Evolutionary conservation across 1,139 yeast species (phyloP), one percentile per base, ranked within the genome.

Genomic region (Hanseniaspora uvarum): DNA sequence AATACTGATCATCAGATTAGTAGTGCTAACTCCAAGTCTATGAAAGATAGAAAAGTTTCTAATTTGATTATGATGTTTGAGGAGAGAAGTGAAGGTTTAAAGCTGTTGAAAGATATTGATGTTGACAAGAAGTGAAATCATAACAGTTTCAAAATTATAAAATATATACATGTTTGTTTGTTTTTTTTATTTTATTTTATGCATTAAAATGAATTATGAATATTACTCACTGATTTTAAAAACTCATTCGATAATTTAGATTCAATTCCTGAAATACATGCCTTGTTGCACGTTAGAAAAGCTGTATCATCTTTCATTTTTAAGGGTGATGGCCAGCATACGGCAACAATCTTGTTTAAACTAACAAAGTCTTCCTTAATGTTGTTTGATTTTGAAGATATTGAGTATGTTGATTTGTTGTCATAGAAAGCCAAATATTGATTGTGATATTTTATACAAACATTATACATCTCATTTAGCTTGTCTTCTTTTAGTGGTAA

Each of bases 11-110:
- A 61, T 67, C 7, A 54, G 54, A 11, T 73, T 70, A 55, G 72
- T 72, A 10, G 31, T 23, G 43, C 18, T 7, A 21, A 39, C 10
- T n/a, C 43, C 5, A 79, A 75, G 5, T 73, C 78, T 12, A 63
- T 79, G 38, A 58, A 63, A 1, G 47, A 54, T 10, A 80, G 78
- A 6, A 67, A 77, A 64, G 83, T 79, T 2, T 73, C 79, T 21
- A 77, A 76, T 61, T 69, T 79, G 56, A 80, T 83, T 7, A 73
- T 71, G 55, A 63, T 79, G 52, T 79, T 75, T 59, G 83, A 79
- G 61, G 82, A 79, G 61, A 68, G 83, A 59, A 65, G 76, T 18
- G 73, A 75, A 60, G 82, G 80, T 4, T 65, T 78, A 53, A 76
- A 76, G 58, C 69, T 77, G 31, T 67, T 78, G 57, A 69, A 70